Evolutionary conservation across 176 grass and related monocot genomes (phyloP), one percentile per base, ranked within the genome.

Genomic region (Paspalum vaginatum): DNA sequence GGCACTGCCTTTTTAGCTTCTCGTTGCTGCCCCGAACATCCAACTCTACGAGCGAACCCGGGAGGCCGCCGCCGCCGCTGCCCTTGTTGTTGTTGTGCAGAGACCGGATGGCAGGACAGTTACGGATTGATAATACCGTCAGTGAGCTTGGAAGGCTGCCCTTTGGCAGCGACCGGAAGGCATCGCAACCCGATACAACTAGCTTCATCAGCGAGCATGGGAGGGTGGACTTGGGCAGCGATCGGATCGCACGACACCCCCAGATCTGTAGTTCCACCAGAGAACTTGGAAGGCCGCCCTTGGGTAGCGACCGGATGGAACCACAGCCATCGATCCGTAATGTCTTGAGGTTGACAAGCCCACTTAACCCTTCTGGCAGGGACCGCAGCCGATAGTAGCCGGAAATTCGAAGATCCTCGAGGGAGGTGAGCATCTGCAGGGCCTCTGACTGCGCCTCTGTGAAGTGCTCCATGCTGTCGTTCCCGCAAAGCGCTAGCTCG

Each of bases 401-500:
- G 0, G 0, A 0, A 39, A 63, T 63, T 63, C 2, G 4, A 15
- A 78, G 44, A 0, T 37, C 24, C 22, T 66, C 40, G 70, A 72
- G 57, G 10, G 66, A 55, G n/a, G 51, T 41, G 21, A 70, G 41
- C 11, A 38, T 26, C 22, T 61, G 41, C 14, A 57, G 70, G 0
- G 26, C 45, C 49, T 8, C 27, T 25, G 14, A 7, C 51, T 72
- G 18, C 17, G 42, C 17, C 8, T 46, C 8, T 40, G 61, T 62
- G 41, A 68, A 68, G 41, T 10, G n/a, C 38, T 46, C 41, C 7
- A 73, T 0, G 1, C n/a, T 4, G 5, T 9, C 0, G 0, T 37
- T 5, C 6, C 7, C 4, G 0, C 1, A 18, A 40, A 32, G 52
- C 18, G 0, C 0, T 40, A 74, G 26, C 24, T 27, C 1, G 5